Percentiles rank a stretch among this genome's conserved stretches.
phyloP scores from a whole-genome alignment of 345 rosid genomes.

The Psidium friedrichsthalianum region DNA sequence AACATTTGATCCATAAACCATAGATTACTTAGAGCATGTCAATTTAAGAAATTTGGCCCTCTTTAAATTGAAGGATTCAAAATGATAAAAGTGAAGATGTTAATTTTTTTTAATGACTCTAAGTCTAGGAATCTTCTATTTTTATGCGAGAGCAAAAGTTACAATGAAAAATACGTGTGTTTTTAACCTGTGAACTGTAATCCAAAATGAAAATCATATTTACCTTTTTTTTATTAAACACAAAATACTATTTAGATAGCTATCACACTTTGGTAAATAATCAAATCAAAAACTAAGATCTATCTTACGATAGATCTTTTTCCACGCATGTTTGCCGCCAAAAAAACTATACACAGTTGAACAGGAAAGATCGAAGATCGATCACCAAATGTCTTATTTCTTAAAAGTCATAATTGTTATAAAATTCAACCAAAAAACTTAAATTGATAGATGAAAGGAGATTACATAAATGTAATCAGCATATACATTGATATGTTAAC shows the following conservation, averaged over 20 bases:
- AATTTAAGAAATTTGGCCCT: background rate
- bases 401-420: background rate
- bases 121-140: background rate
- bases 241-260: background rate
- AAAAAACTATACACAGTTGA: background rate
- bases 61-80: background rate
- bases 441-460: background rate
- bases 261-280: background rate
- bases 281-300: background rate
- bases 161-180: background rate
- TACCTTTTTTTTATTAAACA: background rate
- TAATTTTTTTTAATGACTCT: background rate
- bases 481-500: background rate
- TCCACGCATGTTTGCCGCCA: background rate
- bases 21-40: background rate
- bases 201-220: background rate
- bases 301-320: background rate
- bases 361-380: background rate
- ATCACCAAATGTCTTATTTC: background rate
- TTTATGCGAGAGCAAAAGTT: background rate
- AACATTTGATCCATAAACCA: background rate
- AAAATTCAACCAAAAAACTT: background rate
- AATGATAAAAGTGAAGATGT: background rate
- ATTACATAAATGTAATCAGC: background rate
- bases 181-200: background rate